Evolutionary conservation across 768 basidiomycete genomes (phyloP), one percentile per base, ranked within the genome.

Genomic region (Tephrocybe sp.): DNA sequence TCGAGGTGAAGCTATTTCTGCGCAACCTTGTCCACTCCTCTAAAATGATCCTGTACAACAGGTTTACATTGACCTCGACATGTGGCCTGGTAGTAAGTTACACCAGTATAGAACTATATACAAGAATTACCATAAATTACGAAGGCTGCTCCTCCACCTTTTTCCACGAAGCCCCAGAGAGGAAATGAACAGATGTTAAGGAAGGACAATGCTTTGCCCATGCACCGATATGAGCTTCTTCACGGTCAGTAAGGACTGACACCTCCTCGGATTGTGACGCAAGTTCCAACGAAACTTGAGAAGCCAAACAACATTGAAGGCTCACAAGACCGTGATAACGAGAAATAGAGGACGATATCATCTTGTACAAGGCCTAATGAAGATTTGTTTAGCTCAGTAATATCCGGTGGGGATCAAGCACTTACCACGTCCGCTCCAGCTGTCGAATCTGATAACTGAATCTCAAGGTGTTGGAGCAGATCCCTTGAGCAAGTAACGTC

Each of bases 331-430:
- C 56, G 38, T 63, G 59, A 53, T 73, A 77, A 39, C 74, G 69
- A 10, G 73, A 66, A 9, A 78, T 55, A 1, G 73, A 67, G 12
- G 66, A 51, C 33, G 71, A 67, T 1, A 75, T 62, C 33, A 68
- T 69, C 53, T 72, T 75, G 56, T 75, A 74, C 3, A 76, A 49
- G 17, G 65, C 60, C 72, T 74, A 17, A 51, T 22, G 33, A 19
- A 39, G 33, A 47, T 32, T 38, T n/a, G 6, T 39, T 31, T 45
- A 33, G 54, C 31, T 5, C 10, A 33, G 11, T 43, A 17, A 48
- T 10, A 17, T 30, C 49, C 12, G 5, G 12, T 40, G 5, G 36
- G 11, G 38, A 26, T 35, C 1, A n/a, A 35, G 33, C 20, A 62
- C 66, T 17, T 33, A 75, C 76, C 60, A 72, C 68, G 30, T 73